Conservation (phyloP, 306 rosid species). For the Pyrus bretschneideri region DNA sequence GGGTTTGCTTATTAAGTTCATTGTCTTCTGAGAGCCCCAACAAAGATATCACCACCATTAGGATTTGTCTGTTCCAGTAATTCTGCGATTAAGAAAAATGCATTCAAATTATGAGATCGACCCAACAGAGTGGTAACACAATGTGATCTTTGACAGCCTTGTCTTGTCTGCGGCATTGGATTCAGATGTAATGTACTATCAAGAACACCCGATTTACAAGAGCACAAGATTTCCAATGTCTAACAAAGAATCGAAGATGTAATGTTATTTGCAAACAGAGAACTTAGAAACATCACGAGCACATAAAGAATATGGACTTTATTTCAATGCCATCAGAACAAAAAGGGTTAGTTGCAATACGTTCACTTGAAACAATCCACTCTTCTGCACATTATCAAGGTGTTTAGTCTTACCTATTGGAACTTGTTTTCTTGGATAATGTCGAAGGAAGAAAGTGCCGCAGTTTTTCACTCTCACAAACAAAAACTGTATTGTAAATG, state of each 20-base stretch:
- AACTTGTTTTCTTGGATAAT: conserved; percentile 4
- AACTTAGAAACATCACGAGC: not conserved
- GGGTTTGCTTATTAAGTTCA: not conserved
- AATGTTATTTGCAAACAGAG: not conserved
- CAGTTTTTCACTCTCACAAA: not conserved
- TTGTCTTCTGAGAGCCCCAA: not conserved
- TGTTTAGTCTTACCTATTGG: not conserved
- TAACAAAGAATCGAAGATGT: too few species aligned
- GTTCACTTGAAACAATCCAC: not conserved
- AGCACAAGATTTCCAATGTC: too few species aligned
- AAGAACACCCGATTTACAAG: too few species aligned
- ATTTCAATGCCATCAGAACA: not conserved
- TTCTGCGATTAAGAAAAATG: not conserved
- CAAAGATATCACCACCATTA: not conserved
- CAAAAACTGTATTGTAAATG: conserved; percentile 11
- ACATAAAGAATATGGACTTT: not conserved
- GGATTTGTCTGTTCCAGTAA: not conserved
- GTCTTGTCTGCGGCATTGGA: too few species aligned
- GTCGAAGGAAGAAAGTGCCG: not conserved
- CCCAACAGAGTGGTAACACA: not conserved
- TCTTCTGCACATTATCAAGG: not conserved
- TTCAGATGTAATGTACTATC: too few species aligned
- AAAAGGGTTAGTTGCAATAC: not conserved
- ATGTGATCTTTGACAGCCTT: too few species aligned
- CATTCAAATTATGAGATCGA: not conserved